Evolutionary conservation across 345 rosid genomes (phyloP).

Genomic region (Erucastrum elatum): DNA sequence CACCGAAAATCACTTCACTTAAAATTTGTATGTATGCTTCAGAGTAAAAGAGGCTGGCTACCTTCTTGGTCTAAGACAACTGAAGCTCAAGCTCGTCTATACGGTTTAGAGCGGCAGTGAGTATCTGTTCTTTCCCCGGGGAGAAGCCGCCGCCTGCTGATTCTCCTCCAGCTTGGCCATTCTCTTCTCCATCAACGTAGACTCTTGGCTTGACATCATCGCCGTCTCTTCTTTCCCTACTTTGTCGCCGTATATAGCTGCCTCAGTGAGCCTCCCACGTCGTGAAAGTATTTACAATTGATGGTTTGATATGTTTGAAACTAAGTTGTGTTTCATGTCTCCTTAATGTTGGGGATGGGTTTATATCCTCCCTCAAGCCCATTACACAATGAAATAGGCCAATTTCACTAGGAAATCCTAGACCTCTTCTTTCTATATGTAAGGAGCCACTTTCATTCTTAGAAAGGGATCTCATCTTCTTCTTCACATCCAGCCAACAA

Average conservation of each 20-base stretch:
- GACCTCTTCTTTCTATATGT: too few relatives aligned
- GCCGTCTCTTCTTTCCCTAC: slow-evolving; percentile 27
- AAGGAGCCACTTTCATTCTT: too few relatives aligned
- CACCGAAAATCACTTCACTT: not conserved
- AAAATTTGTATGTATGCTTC: not conserved
- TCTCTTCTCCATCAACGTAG: slow-evolving; percentile 62
- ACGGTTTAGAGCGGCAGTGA: slow-evolving; percentile 62
- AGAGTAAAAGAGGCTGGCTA: slow-evolving; percentile 17
- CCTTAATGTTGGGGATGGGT: too few relatives aligned
- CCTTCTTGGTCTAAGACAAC: slow-evolving; percentile 73
- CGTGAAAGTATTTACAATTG: too few relatives aligned
- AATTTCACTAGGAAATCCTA: too few relatives aligned
- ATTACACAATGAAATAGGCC: too few relatives aligned
- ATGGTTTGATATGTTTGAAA: too few relatives aligned
- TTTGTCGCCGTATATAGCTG: slow-evolving; percentile 45
- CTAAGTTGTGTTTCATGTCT: too few relatives aligned
- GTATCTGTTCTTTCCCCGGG: slow-evolving; percentile 73
- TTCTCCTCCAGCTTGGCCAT: slow-evolving; percentile 71
- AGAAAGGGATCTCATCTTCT: too few relatives aligned
- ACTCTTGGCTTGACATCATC: slow-evolving; percentile 51
- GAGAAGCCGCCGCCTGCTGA: slow-evolving; percentile 46
- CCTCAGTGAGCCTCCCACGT: slow-evolving; percentile 46
- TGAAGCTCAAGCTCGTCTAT: slow-evolving; percentile 59
- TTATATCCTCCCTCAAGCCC: too few relatives aligned
- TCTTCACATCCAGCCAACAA: too few relatives aligned